Base-by-base conservation (phyloP, 768 basidiomycete genomes). In the Candolleomyces eurysporus region DNA sequence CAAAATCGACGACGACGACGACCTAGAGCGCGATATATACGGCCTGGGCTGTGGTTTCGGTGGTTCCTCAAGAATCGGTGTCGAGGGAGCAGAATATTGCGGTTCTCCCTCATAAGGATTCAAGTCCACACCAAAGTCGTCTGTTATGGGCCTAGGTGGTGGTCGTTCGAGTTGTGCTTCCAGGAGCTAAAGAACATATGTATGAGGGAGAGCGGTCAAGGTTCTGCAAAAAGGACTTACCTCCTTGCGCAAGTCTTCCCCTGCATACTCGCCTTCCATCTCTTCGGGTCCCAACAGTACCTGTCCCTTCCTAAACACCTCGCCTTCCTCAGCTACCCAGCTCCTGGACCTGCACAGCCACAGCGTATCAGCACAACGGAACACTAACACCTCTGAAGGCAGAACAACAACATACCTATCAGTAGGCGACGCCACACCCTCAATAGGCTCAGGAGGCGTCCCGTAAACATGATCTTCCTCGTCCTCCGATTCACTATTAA, bases 281-380 rank as follows among this genome's bases (percentile, higher is more conserved):
- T 96, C 93, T 66, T 90, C 92, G 8, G 86, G 86, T 1, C 88
- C 88, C 9, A 93, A 78, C 19, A 98, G 77, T 4, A 88, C 89
- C 10, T 83, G 86, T 0, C 95, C 94, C 69, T 96, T 96, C 46
- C 96, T 81, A 78, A 98, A 98, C 45, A 98, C 90, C 74, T 98
- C 96, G 0, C 94, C 94, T 71, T 99, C 97, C 71, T 98, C 97
- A 59, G 87, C 91, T 0, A 96, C 90, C 89, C 91, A 92, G 56
- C 81, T 86, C 64, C 86, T 80, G 26, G 90, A 91, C 52, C 91
- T 90, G 57, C 11, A 63, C 6, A 36, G 36, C 36, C 36, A 36
- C 36, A 36, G 6, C 36, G 8, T 6, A 11, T 36, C 36, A 36
- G 36, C 36, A 36, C 36, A 36, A 26, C 36, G 36, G 36, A 36